phyloP scores from a whole-genome alignment of 768 basidiomycete species.

The Podaxis mareebaensis region DNA sequence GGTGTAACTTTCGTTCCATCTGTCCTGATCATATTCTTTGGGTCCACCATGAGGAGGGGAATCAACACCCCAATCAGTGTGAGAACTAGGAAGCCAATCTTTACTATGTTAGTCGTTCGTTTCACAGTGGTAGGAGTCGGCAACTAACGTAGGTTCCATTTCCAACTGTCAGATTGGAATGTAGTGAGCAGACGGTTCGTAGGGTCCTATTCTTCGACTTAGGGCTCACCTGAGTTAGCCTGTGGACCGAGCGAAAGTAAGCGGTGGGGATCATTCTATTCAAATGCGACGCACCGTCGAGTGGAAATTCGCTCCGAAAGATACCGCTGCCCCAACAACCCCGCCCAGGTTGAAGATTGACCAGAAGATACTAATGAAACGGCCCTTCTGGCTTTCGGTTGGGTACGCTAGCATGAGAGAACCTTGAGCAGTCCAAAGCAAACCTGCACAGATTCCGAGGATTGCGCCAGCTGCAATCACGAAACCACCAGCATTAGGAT shows the following conservation, averaged over 20 bases:
- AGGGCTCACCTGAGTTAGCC: slow-evolving; percentile 41
- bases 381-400: slow-evolving; percentile 76
- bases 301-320: slow-evolving; percentile 69
- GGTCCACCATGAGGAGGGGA: slow-evolving; percentile 72
- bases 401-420: slow-evolving; percentile 84
- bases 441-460: slow-evolving; percentile 68
- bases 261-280: neutral
- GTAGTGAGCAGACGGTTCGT: neutral
- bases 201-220: neutral
- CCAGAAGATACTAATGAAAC: slow-evolving; percentile 82
- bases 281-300: slow-evolving; percentile 45
- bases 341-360: slow-evolving; percentile 80
- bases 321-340: slow-evolving; percentile 76
- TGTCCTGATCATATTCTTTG: slow-evolving; percentile 68
- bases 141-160: slow-evolving; percentile 74
- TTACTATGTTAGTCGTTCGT: slow-evolving; percentile 24
- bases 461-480: slow-evolving; percentile 71
- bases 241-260: slow-evolving; percentile 23
- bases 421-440: slow-evolving; percentile 87
- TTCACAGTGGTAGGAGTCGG: neutral
- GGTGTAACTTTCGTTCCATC: slow-evolving; percentile 70
- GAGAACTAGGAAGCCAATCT: slow-evolving; percentile 74
- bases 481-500: slow-evolving; percentile 58
- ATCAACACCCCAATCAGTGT: slow-evolving; percentile 68
- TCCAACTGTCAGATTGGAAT: slow-evolving; percentile 40